Conservation (phyloP, 2,329 filamentous ascomycete genomes). For the Fusarium floridanum region DNA sequence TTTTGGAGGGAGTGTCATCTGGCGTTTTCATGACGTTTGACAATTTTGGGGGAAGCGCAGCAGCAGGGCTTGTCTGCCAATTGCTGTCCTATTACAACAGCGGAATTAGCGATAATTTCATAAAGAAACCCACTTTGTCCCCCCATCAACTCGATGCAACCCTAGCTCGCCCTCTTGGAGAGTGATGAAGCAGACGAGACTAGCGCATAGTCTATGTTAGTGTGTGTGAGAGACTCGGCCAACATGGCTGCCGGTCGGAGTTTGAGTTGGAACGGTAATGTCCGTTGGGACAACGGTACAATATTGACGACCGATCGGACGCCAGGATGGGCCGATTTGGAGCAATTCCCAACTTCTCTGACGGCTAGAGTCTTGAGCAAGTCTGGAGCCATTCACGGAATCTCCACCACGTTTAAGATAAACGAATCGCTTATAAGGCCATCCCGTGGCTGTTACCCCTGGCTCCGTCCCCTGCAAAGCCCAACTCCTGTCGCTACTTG, state of each 20-base stretch:
- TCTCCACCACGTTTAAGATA: constrained; percentile 35
- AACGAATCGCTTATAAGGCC: constrained; percentile 42
- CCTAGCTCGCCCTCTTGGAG: not conserved
- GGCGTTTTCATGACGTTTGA: constrained; percentile 17
- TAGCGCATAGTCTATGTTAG: not conserved
- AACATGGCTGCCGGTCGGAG: constrained; percentile 22
- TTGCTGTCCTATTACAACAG: constrained; percentile 37
- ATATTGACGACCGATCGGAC: constrained; percentile 34
- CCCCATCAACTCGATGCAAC: not conserved
- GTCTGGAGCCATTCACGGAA: not conserved
- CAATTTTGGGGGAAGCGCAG: constrained; percentile 15
- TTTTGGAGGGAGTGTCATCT: constrained; percentile 20
- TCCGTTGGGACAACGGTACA: constrained; percentile 42
- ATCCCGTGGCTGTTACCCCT: constrained; percentile 28
- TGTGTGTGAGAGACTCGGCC: constrained; percentile 1
- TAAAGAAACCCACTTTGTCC: constrained; percentile 16
- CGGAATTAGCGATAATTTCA: constrained; percentile 46
- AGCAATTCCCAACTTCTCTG: constrained; percentile 28
- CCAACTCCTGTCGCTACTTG: constrained; percentile 22
- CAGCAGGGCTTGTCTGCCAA: constrained; percentile 12
- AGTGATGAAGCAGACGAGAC: constrained; percentile 10
- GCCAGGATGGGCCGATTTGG: not conserved
- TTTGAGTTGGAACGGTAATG: constrained; percentile 29
- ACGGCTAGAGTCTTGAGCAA: constrained; percentile 29
- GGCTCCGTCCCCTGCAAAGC: constrained; percentile 30